Percentiles rank a stretch among this genome's conserved stretches.
Evolutionary conservation across 768 basidiomycete genomes (phyloP).

Genomic region (Kwoniella dejecticola): DNA sequence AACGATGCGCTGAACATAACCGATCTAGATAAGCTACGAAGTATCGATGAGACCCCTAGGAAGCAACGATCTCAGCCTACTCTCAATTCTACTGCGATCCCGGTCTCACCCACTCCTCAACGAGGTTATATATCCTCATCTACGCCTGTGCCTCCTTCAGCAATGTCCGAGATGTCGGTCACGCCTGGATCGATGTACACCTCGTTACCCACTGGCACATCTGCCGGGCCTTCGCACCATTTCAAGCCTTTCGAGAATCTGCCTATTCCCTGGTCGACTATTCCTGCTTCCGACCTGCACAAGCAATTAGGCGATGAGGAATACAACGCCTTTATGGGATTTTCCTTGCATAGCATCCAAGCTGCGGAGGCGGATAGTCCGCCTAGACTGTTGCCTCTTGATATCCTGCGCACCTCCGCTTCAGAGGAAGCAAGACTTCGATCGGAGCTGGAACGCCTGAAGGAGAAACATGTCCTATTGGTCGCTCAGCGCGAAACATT

Average conservation of each 20-base stretch:
- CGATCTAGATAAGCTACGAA: not conserved
- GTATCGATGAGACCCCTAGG: not conserved
- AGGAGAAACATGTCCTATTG: slow-evolving; percentile 20
- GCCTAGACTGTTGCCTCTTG: slow-evolving; percentile 24
- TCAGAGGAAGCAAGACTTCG: slow-evolving; percentile 21
- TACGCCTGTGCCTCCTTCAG: not conserved
- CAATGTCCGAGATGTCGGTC: not conserved
- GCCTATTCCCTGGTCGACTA: slow-evolving; percentile 34
- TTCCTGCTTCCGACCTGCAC: slow-evolving; percentile 1
- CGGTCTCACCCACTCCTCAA: not conserved
- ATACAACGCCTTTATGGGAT: not conserved
- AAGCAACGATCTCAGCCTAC: slow-evolving; percentile 2
- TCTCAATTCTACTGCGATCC: not conserved
- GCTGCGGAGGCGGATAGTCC: not conserved
- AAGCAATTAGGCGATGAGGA: not conserved
- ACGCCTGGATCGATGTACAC: slow-evolving; percentile 2
- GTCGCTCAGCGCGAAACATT: slow-evolving; percentile 21
- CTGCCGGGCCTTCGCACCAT: not conserved
- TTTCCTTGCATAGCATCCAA: not conserved
- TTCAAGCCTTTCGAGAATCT: slow-evolving; percentile 25
- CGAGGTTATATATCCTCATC: not conserved
- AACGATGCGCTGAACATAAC: slow-evolving; percentile 4
- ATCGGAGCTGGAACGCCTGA: slow-evolving; percentile 22
- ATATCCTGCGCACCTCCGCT: slow-evolving; percentile 2
- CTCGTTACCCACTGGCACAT: not conserved